phyloP scores from a whole-genome alignment of 345 rosid species.

The Eucalyptus regnans region DNA sequence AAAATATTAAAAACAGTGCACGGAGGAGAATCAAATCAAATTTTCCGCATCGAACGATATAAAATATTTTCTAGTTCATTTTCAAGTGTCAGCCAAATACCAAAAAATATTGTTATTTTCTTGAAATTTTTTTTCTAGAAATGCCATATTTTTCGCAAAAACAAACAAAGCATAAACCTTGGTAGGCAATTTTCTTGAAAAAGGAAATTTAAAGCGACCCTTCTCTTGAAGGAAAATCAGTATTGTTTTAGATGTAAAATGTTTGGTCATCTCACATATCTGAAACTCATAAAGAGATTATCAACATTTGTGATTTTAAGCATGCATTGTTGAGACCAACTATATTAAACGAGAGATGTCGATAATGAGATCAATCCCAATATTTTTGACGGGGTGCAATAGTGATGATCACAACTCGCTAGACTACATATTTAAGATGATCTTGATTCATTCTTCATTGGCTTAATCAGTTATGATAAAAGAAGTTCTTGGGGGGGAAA shows the following conservation, averaged over 20 bases:
- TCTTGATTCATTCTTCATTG: not conserved
- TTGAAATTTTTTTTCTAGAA: too few relatives aligned
- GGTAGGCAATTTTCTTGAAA: not conserved
- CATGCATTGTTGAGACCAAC: not conserved
- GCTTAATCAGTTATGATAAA: not conserved
- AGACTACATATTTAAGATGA: not conserved
- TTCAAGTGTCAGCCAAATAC: rapidly evolving
- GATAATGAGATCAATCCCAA: not conserved
- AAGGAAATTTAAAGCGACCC: not conserved
- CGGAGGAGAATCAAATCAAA: too few relatives aligned
- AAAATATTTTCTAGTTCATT: too few relatives aligned
- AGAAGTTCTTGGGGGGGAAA: not conserved
- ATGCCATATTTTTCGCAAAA: too few relatives aligned
- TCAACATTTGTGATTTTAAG: not conserved
- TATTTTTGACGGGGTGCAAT: not conserved
- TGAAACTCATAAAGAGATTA: not conserved
- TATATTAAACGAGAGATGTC: not conserved
- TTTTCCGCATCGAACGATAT: rapidly evolving
- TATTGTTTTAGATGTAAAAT: not conserved
- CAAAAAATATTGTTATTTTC: too few relatives aligned
- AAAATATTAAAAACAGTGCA: too few relatives aligned
- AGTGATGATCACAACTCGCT: not conserved
- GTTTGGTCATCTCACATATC: not conserved
- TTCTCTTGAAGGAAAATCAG: not conserved
- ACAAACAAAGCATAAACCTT: rapidly evolving